phyloP scores from a whole-genome alignment of 768 basidiomycete species.

The Asterophora lycoperdoides region DNA sequence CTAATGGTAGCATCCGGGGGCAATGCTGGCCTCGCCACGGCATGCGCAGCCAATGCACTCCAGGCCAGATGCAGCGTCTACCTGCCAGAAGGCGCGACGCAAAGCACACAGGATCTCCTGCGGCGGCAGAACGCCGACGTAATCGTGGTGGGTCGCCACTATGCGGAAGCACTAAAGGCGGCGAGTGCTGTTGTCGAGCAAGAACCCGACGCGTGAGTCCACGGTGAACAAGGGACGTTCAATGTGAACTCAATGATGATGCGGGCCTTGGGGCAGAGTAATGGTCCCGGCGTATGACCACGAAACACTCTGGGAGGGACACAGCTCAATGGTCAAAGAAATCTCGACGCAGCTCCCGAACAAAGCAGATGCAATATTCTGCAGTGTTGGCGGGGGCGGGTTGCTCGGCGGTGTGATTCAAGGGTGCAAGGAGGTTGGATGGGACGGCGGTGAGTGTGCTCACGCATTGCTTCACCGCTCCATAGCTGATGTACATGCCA shows the following conservation, averaged over 20 bases:
- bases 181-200: slow-evolving; percentile 43
- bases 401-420: slow-evolving; percentile 64
- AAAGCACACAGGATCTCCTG: slow-evolving; percentile 47
- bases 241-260: too few species aligned
- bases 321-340: slow-evolving; percentile 69
- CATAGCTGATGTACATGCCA: not conserved
- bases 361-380: slow-evolving; percentile 70
- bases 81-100: slow-evolving; percentile 51
- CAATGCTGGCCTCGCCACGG: slow-evolving; percentile 76
- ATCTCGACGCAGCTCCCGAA: slow-evolving; percentile 48
- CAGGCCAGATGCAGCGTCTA: slow-evolving; percentile 62
- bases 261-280: slow-evolving; percentile 38
- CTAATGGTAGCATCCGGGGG: slow-evolving; percentile 71
- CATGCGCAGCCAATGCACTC: slow-evolving; percentile 54
- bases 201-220: slow-evolving; percentile 51
- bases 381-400: slow-evolving; percentile 75
- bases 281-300: slow-evolving; percentile 73
- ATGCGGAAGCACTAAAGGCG: slow-evolving; percentile 50
- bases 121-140: slow-evolving; percentile 52
- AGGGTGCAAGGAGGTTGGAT: slow-evolving; percentile 60
- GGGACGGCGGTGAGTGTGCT: slow-evolving; percentile 58
- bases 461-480: not conserved
- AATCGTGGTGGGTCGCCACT: slow-evolving; percentile 52
- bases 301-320: slow-evolving; percentile 68
- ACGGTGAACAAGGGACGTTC: not conserved